Base-by-base conservation (phyloP, 169 alveolate genomes). In the Plasmodium relictum region DNA sequence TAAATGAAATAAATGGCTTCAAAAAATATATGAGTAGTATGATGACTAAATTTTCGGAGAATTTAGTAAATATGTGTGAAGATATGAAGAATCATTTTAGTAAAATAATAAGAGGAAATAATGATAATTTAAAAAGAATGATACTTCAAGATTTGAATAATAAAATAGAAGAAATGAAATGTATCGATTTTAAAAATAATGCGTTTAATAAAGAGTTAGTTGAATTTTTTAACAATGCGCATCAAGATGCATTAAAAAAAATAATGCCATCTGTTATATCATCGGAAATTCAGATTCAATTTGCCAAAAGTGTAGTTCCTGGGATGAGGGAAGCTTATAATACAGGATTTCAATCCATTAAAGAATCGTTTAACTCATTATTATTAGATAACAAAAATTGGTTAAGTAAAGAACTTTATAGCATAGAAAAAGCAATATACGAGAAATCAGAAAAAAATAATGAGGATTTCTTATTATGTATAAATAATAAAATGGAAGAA, bases 321-420 rank as follows among this genome's bases (percentile, higher is more conserved):
- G 89, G 89, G 0, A 78, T 78, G 89, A 62, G 52, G 22, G 89
- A 78, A 48, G 89, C 89, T 0, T 78, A 78, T 42, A 78, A 78
- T 42, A 78, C 89, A 41, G 89, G 89, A 0, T 78, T 78, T n/a
- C 89, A 78, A 14, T 62, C 89, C 0, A 78, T 78, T 16, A 62
- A 48, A 42, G 89, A 78, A 22, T 66, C 89, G 0, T 54, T 78
- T 31, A 78, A 63, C 22, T 42, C 69, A 24, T 65, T 78, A 7
- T 41, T 78, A n/a, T 8, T n/a, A 7, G 89, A 78, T 26, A 78
- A 78, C 14, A 78, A 1, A 24, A 18, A 78, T 26, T 65, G 59
- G 89, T 3, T 78, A 48, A 66, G 70, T 20, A 65, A 65, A 24
- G 76, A 78, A 37, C 5, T 78, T 22, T 48, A 20, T 63, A 45